Evolutionary conservation across 2,329 filamentous ascomycete genomes (phyloP).

Genomic region (Didymella pinodella): DNA sequence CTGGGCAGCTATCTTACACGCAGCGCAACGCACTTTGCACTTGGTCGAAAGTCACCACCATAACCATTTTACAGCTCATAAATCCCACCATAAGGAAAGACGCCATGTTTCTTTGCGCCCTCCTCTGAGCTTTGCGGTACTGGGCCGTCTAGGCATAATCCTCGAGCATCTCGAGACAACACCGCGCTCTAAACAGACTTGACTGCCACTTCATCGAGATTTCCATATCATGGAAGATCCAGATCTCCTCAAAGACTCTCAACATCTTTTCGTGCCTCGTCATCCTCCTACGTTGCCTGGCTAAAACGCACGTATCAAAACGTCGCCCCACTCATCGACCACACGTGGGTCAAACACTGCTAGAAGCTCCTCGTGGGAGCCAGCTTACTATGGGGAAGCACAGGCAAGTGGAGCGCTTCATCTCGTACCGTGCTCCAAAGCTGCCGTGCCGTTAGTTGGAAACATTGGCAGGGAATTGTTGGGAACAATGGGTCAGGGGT

Average conservation of each 20-base stretch:
- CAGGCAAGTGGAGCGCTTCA: constrained; percentile 8
- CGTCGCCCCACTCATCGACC: not conserved
- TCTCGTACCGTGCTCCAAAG: not conserved
- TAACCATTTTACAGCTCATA: not conserved
- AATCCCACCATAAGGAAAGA: not conserved
- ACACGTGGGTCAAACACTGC: constrained; percentile 1
- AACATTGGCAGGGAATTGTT: constrained; percentile 3
- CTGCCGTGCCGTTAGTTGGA: not conserved
- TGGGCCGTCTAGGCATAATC: not conserved
- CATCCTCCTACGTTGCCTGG: constrained; percentile 5
- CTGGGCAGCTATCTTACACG: not conserved
- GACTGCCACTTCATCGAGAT: not conserved
- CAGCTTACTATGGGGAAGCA: constrained; percentile 10
- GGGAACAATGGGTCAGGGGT: constrained; percentile 11
- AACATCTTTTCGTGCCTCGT: constrained; percentile 9
- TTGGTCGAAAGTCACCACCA: too few species aligned
- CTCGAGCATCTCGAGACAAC: not conserved
- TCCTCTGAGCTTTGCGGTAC: not conserved
- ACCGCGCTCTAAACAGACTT: not conserved
- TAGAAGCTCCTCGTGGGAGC: not conserved
- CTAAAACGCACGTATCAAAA: constrained; percentile 3
- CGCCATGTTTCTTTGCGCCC: not conserved
- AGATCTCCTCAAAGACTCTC: not conserved
- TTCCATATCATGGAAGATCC: not conserved
- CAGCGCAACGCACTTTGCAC: not conserved